Base-by-base conservation (phyloP, 164 flowering plant species). In the Macadamia tetraphylla region DNA sequence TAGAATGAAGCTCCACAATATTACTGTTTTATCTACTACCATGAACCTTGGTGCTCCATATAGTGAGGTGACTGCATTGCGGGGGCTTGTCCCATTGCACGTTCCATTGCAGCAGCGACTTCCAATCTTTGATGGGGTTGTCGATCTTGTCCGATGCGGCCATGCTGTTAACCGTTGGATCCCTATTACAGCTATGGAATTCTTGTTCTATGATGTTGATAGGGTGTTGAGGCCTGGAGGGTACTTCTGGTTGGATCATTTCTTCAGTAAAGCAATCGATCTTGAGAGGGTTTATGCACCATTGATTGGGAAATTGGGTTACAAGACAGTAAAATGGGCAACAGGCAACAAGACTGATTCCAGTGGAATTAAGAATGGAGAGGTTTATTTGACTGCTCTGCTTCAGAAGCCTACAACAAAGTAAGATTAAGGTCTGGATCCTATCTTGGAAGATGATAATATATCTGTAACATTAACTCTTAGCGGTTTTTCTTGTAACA, bases 81-180 rank as follows among this genome's bases (percentile, higher is more conserved):
- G 97, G 68, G 98, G 97, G 1, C 58, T 90, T 60, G 80, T 92
- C 62, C 92, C 97, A 0, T 64, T 94, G 23, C 98, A 94, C 74
- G 83, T 78, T 65, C 97, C 98, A 12, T 67, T 94, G 73, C 97
- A 94, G 85, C 98, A 92, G 88, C 71, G 98, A 75, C 62, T 94
- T 65, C 97, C 97, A 8, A 75, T 92, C 56, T 90, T 90, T 46
- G 97, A 94, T 62, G 96, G 95, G 70, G 84, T 77, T 31, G 59
- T 88, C 70, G 98, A 94, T 81, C 81, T 94, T 62, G 97, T 94
- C 17, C 76, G 96, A 64, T 86, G 87, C 58, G 90, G 97, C 35
- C 89, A 70, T 49, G 98, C 92, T 0, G 92, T 94, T 61, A 94
- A 94, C 60, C 79, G 97, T 69, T 94, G 98, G 98, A 92, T 94